Evolutionary conservation across 371 early-diverging fungal species (phyloP), one percentile per base, ranked within the genome.

Genomic region (Scutellospora calospora): DNA sequence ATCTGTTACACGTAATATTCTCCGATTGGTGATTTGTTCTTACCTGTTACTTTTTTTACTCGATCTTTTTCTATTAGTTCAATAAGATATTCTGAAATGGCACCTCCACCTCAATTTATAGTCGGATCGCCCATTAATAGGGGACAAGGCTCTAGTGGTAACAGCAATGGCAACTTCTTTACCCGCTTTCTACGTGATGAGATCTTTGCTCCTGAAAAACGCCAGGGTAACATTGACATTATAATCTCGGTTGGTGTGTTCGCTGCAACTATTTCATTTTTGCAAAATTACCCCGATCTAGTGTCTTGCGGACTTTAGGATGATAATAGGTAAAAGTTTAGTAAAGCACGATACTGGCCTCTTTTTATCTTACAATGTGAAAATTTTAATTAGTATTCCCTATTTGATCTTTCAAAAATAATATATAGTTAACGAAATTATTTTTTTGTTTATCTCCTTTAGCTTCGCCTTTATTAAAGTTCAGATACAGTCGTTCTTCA

Each of bases 231-330:
- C 79, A 72, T 89, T 75, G 89, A 87, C 81, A 87, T 89, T 80
- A 86, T 87, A 11, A 81, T 90, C 78, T 88, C 89, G 41, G 71
- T 89, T 33, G 85, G 87, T 51, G 88, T 90, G 27, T 90, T 90
- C 72, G 82, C 87, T 62, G 88, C 87, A 59, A 87, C 90, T 54
- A 85, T 90, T 45, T 86, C 88, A 77, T 88, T 89, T 68, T 83
- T 90, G 78, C 86, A 88, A 79, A 88, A 90, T 82, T 90, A 88
- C 86, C 89, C 88, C 79, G 87, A 88, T 78, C 85, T 88, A 51
- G 83, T 89, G 81, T 88, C 88, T 73, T 45, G 45, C 45, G 45
- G 45, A 45, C 45, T 45, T 45, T 45, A 45, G 9, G 8, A 38
- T 4, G 38, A 38, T 38, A 38, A 38, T n/a, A n/a, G n/a, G n/a